Conservation (phyloP, 2,329 filamentous ascomycete genomes). For the Cladophialophora immunda region DNA sequence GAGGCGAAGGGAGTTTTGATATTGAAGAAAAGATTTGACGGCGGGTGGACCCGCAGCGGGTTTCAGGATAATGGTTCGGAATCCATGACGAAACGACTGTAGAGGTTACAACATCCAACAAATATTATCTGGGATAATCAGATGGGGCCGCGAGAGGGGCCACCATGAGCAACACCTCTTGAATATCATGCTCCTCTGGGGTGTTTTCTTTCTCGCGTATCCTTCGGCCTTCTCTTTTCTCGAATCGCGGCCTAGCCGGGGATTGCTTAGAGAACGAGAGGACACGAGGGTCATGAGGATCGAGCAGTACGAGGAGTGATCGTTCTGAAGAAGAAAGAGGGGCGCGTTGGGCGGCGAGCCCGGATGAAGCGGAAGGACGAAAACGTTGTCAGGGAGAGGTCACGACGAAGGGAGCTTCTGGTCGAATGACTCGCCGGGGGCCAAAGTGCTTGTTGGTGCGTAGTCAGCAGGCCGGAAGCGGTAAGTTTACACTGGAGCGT, state of each 20-base stretch:
- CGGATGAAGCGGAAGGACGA: background rate
- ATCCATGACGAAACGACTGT: constrained; percentile 3
- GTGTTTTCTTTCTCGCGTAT: background rate
- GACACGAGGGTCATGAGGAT: background rate
- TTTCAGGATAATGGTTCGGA: background rate
- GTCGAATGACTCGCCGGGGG: background rate
- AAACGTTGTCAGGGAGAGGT: background rate
- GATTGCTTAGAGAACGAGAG: constrained; percentile 3
- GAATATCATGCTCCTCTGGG: background rate
- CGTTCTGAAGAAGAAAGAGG: background rate
- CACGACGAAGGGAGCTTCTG: constrained; percentile 1
- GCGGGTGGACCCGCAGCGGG: background rate
- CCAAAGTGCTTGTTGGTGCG: background rate
- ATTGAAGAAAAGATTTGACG: background rate
- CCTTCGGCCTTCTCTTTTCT: background rate
- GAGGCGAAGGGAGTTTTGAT: background rate
- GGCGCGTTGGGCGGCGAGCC: background rate
- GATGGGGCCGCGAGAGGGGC: background rate
- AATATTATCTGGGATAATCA: background rate
- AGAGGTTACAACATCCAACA: background rate
- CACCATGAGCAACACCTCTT: background rate
- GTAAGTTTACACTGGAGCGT: background rate
- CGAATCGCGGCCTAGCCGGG: background rate
- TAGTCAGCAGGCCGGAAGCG: background rate
- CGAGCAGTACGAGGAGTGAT: background rate